A percentile compares a stretch with the other conserved stretches of the same genome.
These are phyloP conservation scores for Butyriboletus loyo DNA, from an alignment of 768 basidiomycete genomes.

Conservation along the genomic window DNA sequence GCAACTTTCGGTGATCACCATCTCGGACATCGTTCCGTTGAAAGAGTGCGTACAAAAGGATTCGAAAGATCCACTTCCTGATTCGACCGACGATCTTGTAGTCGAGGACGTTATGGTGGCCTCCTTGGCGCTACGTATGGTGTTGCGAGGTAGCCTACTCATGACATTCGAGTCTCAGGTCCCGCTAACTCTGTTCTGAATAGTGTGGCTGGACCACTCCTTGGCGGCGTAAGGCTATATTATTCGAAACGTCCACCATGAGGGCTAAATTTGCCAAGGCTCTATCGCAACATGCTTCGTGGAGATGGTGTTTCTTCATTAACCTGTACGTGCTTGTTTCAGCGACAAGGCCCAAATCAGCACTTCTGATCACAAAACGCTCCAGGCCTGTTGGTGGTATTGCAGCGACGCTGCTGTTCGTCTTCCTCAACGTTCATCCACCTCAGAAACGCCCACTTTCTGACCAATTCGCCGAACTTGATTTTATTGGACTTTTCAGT, in stretches of 20 bases:
- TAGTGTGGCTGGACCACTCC: conserved; percentile 70
- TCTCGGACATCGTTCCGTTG: conserved; percentile 81
- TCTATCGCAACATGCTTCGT: conserved; percentile 69
- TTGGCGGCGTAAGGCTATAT: conserved; percentile 67
- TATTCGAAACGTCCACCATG: not conserved
- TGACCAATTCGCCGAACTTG: conserved; percentile 61
- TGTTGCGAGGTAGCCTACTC: conserved; percentile 41
- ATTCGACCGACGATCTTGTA: conserved; percentile 20
- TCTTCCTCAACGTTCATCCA: conserved; percentile 77
- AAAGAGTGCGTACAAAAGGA: conserved; percentile 50
- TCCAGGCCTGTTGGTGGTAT: conserved; percentile 70
- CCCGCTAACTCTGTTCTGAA: not conserved
- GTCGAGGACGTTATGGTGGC: conserved; percentile 77
- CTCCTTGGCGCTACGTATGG: conserved; percentile 82
- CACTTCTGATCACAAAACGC: not conserved
- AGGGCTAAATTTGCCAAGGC: conserved; percentile 36
- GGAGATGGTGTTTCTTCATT: conserved; percentile 78
- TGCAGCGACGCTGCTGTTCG: conserved; percentile 58
- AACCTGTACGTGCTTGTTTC: conserved; percentile 53
- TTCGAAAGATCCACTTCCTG: not conserved
- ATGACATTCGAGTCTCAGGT: not conserved
- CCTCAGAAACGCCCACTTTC: conserved; percentile 54
- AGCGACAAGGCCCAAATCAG: too few species aligned
- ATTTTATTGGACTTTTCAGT: conserved; percentile 64
- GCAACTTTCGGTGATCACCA: conserved; percentile 71